phyloP scores from a whole-genome alignment of 2,329 filamentous ascomycete genomes.

The Stachybotrys chartarum region DNA sequence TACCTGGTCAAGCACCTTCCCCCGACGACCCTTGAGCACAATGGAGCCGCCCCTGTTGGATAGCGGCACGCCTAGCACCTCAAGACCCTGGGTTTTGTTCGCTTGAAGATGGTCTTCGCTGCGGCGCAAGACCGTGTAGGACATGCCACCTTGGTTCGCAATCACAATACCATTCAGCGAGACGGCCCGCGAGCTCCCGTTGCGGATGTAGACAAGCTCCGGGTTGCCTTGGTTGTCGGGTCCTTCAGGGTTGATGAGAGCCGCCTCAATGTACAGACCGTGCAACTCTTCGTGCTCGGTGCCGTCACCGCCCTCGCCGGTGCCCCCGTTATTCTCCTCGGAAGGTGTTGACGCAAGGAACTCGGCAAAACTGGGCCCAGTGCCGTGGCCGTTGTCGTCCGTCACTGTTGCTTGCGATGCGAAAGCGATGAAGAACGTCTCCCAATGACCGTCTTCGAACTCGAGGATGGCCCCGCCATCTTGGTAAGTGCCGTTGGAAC shows the following conservation, averaged over 20 bases:
- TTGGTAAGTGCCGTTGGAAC: constrained; percentile 3
- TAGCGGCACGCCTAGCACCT: constrained; percentile 1
- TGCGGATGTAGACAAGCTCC: constrained; percentile 4
- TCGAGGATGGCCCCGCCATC: constrained; percentile 7
- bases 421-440: constrained; percentile 7
- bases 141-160: not conserved
- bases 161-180: constrained; percentile 2
- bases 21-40: not conserved
- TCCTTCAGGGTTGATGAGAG: constrained; percentile 2
- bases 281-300: not conserved
- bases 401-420: constrained; percentile 6
- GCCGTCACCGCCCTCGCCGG: not conserved
- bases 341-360: not conserved
- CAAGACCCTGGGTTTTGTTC: not conserved
- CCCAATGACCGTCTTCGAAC: constrained; percentile 6
- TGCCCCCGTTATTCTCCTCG: not conserved
- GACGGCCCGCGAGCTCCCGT: not conserved
- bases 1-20: not conserved
- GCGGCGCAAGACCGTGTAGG: not conserved
- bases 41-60: constrained; percentile 1
- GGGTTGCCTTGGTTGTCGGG: constrained; percentile 1
- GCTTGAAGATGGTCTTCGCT: not conserved
- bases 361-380: constrained; percentile 2
- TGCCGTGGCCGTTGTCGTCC: constrained; percentile 2
- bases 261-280: constrained; percentile 1